A percentile compares a stretch with the other conserved stretches of the same genome.
phyloP scores from a whole-genome alignment of 495 filamentous ascomycete species.

The Jackrogersella multiformis region DNA sequence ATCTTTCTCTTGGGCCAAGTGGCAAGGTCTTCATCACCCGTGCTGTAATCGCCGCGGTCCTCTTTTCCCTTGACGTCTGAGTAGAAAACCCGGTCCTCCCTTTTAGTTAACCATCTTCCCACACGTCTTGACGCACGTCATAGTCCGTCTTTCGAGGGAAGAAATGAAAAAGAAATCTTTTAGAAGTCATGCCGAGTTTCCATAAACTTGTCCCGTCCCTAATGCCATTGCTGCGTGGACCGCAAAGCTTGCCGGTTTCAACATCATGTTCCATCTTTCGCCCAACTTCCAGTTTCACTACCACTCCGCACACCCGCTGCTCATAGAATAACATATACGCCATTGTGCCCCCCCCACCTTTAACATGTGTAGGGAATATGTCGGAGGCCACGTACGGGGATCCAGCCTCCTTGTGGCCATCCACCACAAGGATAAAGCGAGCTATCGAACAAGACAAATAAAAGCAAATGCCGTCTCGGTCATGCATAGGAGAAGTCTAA shows the following conservation, averaged over 20 bases:
- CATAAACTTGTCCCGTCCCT: constrained; percentile 43
- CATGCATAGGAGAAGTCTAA: constrained; percentile 61
- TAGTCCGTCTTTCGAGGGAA: constrained; percentile 36
- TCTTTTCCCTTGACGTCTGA: constrained; percentile 35
- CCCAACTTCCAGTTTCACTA: constrained; percentile 31
- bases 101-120: constrained; percentile 42
- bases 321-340: constrained; percentile 53
- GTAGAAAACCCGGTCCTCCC: constrained; percentile 42
- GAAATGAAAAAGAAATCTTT: constrained; percentile 49
- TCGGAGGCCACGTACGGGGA: constrained; percentile 46
- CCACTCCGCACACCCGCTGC: constrained; percentile 31
- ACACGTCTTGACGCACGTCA: constrained; percentile 35
- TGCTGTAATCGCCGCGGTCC: constrained; percentile 25
- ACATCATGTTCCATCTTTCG: constrained; percentile 42
- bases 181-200: constrained; percentile 47
- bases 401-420: constrained; percentile 50
- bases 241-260: constrained; percentile 39
- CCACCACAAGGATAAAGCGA: constrained; percentile 52
- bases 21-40: constrained; percentile 39
- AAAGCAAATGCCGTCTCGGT: constrained; percentile 53
- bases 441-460: constrained; percentile 51
- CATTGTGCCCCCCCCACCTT: constrained; percentile 46
- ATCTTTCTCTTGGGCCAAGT: constrained; percentile 44
- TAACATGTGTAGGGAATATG: constrained; percentile 47
- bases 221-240: constrained; percentile 39